A percentile compares a stretch with the other conserved stretches of the same genome.
Evolutionary conservation across 345 rosid genomes (phyloP).

Genomic region (Viola odorata): DNA sequence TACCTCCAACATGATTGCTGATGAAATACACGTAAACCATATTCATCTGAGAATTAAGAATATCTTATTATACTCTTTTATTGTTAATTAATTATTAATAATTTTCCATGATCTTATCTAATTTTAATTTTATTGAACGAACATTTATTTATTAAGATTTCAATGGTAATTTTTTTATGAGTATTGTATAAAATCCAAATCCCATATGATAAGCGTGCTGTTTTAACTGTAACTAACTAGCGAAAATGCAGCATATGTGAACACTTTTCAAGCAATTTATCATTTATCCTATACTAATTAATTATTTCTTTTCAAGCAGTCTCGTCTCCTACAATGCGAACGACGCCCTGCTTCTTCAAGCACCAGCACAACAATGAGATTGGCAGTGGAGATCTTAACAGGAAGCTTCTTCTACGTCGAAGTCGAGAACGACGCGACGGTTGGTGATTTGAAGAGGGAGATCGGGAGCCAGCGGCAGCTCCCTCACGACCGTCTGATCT

Average conservation of each 20-base stretch:
- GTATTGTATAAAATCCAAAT: background rate
- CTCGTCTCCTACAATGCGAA: too few relatives aligned
- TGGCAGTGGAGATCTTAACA: slow-evolving; percentile 67
- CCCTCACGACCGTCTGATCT: slow-evolving; percentile 48
- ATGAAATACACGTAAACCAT: too few relatives aligned
- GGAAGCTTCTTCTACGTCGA: slow-evolving; percentile 46
- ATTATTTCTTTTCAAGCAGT: background rate
- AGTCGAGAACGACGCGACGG: slow-evolving; percentile 42
- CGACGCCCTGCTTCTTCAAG: too few relatives aligned
- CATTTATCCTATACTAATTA: background rate
- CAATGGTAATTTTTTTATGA: too few relatives aligned
- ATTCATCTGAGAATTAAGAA: too few relatives aligned
- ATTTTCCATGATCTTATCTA: too few relatives aligned
- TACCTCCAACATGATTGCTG: too few relatives aligned
- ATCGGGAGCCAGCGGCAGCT: slow-evolving; percentile 40
- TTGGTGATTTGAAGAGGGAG: slow-evolving; percentile 51
- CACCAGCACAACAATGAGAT: slow-evolving; percentile 60
- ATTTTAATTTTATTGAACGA: too few relatives aligned
- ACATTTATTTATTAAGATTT: too few relatives aligned
- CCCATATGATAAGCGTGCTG: slow-evolving; percentile 19
- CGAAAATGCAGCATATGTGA: slow-evolving; percentile 23
- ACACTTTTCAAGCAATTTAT: slow-evolving; percentile 8
- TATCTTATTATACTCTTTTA: too few relatives aligned
- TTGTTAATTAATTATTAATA: too few relatives aligned
- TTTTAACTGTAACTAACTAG: slow-evolving; percentile 6